These are phyloP conservation scores for Mallotus repandus DNA, from an alignment of 441 rosid species.

Conservation along the genomic window DNA sequence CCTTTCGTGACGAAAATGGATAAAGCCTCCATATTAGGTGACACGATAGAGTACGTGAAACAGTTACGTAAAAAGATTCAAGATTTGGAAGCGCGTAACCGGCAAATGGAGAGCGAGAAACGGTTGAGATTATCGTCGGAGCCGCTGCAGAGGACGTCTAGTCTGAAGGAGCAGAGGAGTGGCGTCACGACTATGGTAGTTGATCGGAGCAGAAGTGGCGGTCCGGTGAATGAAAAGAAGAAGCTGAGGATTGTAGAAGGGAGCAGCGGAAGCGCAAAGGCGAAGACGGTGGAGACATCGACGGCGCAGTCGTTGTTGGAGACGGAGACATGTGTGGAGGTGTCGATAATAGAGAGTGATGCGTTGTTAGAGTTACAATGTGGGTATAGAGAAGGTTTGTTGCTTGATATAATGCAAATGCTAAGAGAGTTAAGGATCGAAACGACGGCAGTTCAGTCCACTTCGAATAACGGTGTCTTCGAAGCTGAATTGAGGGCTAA, in stretches of 20 bases:
- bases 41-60: conserved; percentile 87
- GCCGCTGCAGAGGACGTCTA: conserved; percentile 31
- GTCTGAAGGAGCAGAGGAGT: conserved; percentile 42
- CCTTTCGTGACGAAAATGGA: conserved; percentile 97
- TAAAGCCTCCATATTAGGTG: conserved; percentile 91
- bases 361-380: conserved; percentile 81
- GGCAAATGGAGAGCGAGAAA: conserved; percentile 45
- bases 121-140: conserved; percentile 31
- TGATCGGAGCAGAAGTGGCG: not conserved
- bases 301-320: not conserved
- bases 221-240: conserved; percentile 38
- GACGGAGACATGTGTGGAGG: conserved; percentile 49
- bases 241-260: conserved; percentile 52
- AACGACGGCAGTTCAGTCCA: conserved; percentile 63
- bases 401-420: conserved; percentile 72
- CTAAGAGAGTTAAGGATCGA: conserved; percentile 65
- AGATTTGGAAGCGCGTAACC: conserved; percentile 59
- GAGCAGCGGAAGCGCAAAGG: conserved; percentile 25
- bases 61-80: conserved; percentile 73
- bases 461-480: conserved; percentile 45
- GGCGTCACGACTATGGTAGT: conserved; percentile 28
- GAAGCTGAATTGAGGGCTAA: conserved; percentile 81
- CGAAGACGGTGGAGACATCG: conserved; percentile 13
- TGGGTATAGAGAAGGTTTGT: conserved; percentile 61
- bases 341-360: conserved; percentile 84